These are phyloP conservation scores for Pythium volutum DNA, from an alignment of 352 stramenopile genomes.

Conservation along the genomic window DNA sequence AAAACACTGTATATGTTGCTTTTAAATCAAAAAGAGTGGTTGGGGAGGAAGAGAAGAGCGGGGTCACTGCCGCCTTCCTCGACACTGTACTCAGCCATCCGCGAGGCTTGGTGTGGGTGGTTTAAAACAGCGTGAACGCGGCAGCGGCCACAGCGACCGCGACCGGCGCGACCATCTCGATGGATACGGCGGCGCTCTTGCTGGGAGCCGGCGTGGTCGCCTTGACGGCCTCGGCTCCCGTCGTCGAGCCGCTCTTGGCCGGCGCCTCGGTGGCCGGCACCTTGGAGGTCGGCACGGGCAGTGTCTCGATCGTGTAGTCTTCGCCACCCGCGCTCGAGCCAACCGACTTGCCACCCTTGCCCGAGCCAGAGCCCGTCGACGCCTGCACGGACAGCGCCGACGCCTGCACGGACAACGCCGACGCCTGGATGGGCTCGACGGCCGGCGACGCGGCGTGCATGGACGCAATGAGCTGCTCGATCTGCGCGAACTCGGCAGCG, in stretches of 20 bases:
- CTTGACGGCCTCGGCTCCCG: background rate
- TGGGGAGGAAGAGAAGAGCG: background rate
- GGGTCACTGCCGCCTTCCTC: background rate
- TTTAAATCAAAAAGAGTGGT: background rate
- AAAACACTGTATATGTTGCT: background rate
- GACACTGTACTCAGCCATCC: background rate
- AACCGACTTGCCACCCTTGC: constrained; percentile 1
- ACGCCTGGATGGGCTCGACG: background rate
- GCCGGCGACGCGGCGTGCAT: constrained; percentile 2
- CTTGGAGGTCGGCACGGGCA: constrained; percentile 4
- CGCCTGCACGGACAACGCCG: constrained; percentile 1
- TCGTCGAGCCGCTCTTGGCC: background rate
- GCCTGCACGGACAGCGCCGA: background rate
- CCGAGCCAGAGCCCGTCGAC: constrained; percentile 1
- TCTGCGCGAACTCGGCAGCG: constrained; percentile 10
- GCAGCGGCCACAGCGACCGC: constrained; percentile 5
- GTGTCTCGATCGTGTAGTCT: constrained; percentile 14
- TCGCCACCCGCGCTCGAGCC: constrained; percentile 8
- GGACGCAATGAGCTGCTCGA: constrained; percentile 10
- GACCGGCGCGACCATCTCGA: constrained; percentile 14
- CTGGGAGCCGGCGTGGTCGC: constrained; percentile 1
- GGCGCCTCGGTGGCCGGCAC: background rate
- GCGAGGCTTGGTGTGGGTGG: background rate
- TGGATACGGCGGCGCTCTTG: constrained; percentile 9
- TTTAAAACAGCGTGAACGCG: constrained; percentile 19